Conservation (phyloP, 192 early-diverging fungal species). For the Gamsiella multidivaricata region DNA sequence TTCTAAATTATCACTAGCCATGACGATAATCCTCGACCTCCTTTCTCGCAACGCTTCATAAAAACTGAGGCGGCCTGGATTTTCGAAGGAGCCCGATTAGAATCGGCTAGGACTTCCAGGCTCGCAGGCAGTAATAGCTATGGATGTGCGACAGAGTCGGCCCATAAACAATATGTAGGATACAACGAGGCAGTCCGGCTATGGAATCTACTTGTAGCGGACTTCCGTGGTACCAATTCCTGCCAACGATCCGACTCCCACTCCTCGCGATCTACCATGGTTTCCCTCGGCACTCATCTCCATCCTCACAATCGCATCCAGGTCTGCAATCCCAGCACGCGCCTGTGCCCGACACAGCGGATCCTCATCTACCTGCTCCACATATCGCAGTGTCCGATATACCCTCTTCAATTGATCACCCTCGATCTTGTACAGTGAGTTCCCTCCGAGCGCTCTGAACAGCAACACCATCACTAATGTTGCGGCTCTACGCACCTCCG, state of each 20-base stretch:
- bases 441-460: slow-evolving; percentile 71
- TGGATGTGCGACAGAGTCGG: no score
- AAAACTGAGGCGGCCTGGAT: no score
- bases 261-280: neutral
- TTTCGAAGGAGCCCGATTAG: no score
- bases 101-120: no score
- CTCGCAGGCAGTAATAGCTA: no score
- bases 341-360: slow-evolving; percentile 79
- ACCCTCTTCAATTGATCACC: slow-evolving; percentile 66
- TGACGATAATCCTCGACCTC: no score
- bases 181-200: neutral
- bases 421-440: slow-evolving; percentile 67
- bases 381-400: slow-evolving; percentile 67
- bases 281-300: slow-evolving; percentile 16
- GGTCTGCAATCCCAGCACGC: slow-evolving; percentile 73
- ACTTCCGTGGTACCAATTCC: neutral
- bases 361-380: slow-evolving; percentile 77
- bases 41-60: no score
- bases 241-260: neutral
- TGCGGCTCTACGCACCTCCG: slow-evolving; percentile 77
- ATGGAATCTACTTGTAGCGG: slow-evolving; percentile 22
- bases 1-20: no score
- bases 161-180: neutral
- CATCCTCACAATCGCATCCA: slow-evolving; percentile 68
- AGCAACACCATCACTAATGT: slow-evolving; percentile 75